A percentile compares a stretch with the other conserved stretches of the same genome.
phyloP scores from a whole-genome alignment of 805 yeast genomes.

The Groenewaldozyma salmanticensis region DNA sequence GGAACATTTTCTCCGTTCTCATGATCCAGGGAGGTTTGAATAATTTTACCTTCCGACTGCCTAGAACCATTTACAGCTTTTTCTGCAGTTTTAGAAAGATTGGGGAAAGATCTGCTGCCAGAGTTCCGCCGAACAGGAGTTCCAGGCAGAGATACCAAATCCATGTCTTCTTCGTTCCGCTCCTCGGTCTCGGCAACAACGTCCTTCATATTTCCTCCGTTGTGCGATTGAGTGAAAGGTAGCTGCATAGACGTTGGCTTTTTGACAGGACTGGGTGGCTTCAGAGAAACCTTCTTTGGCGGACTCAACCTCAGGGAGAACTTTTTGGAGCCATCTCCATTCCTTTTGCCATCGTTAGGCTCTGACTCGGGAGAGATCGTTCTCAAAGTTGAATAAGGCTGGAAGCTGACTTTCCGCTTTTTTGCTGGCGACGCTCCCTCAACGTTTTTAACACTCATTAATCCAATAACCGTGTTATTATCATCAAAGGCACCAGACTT shows the following conservation, averaged over 20 bases:
- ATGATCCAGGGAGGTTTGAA: too few species aligned
- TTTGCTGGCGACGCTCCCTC: neutral
- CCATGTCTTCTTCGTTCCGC: conserved; percentile 4
- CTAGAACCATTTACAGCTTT: too few species aligned
- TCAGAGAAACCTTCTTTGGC: neutral
- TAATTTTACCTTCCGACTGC: too few species aligned
- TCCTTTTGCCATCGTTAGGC: neutral
- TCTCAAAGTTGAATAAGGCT: neutral
- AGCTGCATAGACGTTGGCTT: too few species aligned
- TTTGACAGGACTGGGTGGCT: too few species aligned
- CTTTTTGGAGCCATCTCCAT: neutral
- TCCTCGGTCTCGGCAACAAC: too few species aligned
- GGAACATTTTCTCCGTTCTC: too few species aligned
- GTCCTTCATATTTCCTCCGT: too few species aligned
- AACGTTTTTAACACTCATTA: conserved; percentile 22
- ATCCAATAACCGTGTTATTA: conserved; percentile 31
- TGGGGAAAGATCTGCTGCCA: too few species aligned
- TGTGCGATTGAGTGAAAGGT: too few species aligned
- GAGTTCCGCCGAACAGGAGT: neutral
- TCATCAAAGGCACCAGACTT: conserved; percentile 21
- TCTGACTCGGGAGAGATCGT: neutral
- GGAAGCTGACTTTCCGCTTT: neutral
- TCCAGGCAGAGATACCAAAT: neutral
- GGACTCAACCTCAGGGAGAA: neutral
- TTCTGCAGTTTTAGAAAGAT: too few species aligned